Evolutionary conservation across 768 basidiomycete genomes (phyloP).

Genomic region (Podaxis rugospora): DNA sequence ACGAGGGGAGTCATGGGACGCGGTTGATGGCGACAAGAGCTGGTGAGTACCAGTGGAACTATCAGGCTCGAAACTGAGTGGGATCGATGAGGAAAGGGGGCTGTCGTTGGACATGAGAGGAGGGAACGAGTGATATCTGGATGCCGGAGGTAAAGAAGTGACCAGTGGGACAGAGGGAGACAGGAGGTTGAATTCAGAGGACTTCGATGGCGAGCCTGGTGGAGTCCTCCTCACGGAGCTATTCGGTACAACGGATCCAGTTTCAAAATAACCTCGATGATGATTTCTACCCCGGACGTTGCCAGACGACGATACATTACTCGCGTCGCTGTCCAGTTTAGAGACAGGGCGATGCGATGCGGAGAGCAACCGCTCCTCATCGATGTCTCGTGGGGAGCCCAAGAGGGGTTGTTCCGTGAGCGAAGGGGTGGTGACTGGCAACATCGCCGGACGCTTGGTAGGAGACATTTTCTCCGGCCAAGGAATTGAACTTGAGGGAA

Average conservation of each 20-base stretch:
- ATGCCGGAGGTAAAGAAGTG: slow-evolving; percentile 20
- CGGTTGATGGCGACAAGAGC: slow-evolving; percentile 11
- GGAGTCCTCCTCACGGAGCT: slow-evolving; percentile 39
- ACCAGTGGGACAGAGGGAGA: slow-evolving; percentile 11
- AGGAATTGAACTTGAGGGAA: slow-evolving; percentile 32
- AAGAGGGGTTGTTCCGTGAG: slow-evolving; percentile 20
- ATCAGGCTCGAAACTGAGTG: background rate
- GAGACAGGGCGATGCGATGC: slow-evolving; percentile 16
- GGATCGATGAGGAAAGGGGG: slow-evolving; percentile 9
- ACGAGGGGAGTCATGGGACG: background rate
- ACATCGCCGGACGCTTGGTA: slow-evolving; percentile 10
- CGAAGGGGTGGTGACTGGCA: background rate
- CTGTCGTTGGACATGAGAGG: slow-evolving; percentile 16
- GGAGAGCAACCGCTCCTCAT: slow-evolving; percentile 26
- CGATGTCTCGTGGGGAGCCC: slow-evolving; percentile 50
- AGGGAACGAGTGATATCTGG: slow-evolving; percentile 35
- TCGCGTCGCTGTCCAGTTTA: slow-evolving; percentile 26
- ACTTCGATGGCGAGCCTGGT: slow-evolving; percentile 36
- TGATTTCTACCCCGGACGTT: slow-evolving; percentile 39
- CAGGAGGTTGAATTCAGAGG: background rate
- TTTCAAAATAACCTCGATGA: slow-evolving; percentile 54
- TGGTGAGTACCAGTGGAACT: background rate
- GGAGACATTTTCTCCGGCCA: slow-evolving; percentile 30
- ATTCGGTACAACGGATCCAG: slow-evolving; percentile 23
- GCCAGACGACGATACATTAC: slow-evolving; percentile 18